phyloP scores from a whole-genome alignment of 2,329 filamentous ascomycete genomes.

The Phaeosphaeria sp. region DNA sequence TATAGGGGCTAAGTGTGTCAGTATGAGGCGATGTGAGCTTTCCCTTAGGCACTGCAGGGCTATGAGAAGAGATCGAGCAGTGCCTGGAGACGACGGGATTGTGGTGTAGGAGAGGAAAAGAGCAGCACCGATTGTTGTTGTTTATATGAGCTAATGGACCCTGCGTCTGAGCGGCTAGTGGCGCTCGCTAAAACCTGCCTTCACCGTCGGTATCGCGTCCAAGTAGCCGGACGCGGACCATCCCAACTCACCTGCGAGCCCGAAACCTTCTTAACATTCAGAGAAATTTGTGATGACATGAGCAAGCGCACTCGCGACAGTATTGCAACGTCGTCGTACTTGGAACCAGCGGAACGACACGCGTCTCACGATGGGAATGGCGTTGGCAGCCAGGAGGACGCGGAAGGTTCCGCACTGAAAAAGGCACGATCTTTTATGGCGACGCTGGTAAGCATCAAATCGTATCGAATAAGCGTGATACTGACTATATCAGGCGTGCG shows the following conservation, averaged over 20 bases:
- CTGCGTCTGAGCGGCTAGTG: neutral
- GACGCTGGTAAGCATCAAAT: slow-evolving; percentile 31
- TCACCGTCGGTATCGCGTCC: neutral
- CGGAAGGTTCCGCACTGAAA: slow-evolving; percentile 37
- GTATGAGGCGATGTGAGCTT: neutral
- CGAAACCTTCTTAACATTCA: neutral
- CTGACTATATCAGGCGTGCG: slow-evolving; percentile 54
- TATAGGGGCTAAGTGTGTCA: neutral
- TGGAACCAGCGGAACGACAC: slow-evolving; percentile 20
- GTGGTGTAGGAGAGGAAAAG: neutral
- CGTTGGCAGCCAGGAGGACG: slow-evolving; percentile 30
- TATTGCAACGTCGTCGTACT: slow-evolving; percentile 26
- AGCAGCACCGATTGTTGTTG: neutral
- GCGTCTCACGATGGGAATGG: slow-evolving; percentile 28
- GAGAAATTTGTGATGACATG: slow-evolving; percentile 45
- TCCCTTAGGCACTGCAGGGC: neutral
- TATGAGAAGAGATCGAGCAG: neutral
- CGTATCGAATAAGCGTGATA: neutral
- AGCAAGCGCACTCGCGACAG: slow-evolving; percentile 42
- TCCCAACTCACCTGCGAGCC: neutral
- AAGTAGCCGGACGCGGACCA: neutral
- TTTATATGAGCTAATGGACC: too few relatives aligned
- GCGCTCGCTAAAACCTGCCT: neutral
- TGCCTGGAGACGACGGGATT: neutral
- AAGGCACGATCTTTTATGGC: slow-evolving; percentile 47